These are phyloP conservation scores for Articulospora tetracladia DNA, from an alignment of 495 filamentous ascomycete species.

Conservation along the genomic window DNA sequence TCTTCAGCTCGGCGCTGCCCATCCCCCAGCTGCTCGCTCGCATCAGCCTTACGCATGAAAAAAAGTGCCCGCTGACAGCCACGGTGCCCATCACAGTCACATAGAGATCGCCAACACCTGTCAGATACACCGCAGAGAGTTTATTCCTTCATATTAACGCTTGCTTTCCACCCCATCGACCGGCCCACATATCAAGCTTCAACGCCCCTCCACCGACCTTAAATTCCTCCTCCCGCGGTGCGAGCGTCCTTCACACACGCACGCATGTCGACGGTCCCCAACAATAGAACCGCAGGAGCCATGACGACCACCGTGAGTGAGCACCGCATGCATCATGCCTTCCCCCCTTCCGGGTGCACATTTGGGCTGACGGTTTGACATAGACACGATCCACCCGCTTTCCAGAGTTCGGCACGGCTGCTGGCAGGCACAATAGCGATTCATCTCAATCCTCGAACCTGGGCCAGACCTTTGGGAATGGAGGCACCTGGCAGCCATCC, in stretches of 20 bases:
- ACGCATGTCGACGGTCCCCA: conserved; percentile 24
- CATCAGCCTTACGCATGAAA: conserved; percentile 25
- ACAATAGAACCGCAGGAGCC: conserved; percentile 19
- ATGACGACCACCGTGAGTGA: conserved; percentile 22
- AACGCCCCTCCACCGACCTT: conserved; percentile 4
- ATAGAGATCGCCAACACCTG: conserved; percentile 25
- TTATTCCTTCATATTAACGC: conserved; percentile 13
- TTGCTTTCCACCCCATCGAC: background rate
- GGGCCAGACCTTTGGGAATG: conserved; percentile 41
- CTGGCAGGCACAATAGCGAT: conserved; percentile 30
- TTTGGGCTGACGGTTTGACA: conserved; percentile 14
- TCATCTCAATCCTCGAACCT: conserved; percentile 33
- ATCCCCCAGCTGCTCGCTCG: conserved; percentile 1
- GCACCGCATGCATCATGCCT: background rate
- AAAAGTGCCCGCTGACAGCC: conserved; percentile 20
- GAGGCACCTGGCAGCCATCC: conserved; percentile 46
- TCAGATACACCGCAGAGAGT: conserved; percentile 17
- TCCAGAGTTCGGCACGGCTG: conserved; percentile 26
- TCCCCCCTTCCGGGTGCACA: background rate
- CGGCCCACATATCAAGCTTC: conserved; percentile 4
- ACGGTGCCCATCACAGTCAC: conserved; percentile 15
- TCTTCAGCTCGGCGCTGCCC: conserved; percentile 14
- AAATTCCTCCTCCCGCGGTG: background rate
- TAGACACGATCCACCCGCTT: conserved; percentile 35
- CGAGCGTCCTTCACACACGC: background rate